Evolutionary conservation across 139 green algal genomes (phyloP), one percentile per base, ranked within the genome.

Genomic region (Ulvella scutata): DNA sequence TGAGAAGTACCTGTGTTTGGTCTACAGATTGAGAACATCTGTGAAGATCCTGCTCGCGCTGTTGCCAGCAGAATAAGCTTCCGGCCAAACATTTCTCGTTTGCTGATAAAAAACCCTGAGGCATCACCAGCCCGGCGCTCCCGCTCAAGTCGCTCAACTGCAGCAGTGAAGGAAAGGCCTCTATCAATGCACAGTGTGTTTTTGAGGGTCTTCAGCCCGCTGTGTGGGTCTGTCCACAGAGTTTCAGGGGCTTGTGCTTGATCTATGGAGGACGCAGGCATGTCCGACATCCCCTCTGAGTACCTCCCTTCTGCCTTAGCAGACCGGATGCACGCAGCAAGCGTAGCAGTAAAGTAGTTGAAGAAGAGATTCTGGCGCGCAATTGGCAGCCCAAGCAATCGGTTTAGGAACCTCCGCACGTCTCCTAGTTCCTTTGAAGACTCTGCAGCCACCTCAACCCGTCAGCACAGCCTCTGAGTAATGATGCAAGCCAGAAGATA

Each of bases 341-440:
- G 79, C 6, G 81, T 86, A 10, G 78, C 75, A 0, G 75, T 61
- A 75, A 91, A 92, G 82, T 94, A 96, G 81, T 82, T 84, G 79
- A 96, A 96, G 37, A 96, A 80, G 62, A 94, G 80, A 75, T 92
- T 89, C 85, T 96, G 91, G 3, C 79, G 62, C 6, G 75, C 77
- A n/a, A 96, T 72, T 3, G 83, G 86, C 76, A 94, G 78, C 3
- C 82, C 85, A 80, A 96, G 86, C 74, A 96, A 81, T 28, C 91
- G 81, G 80, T 96, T 96, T 1, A 96, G 80, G 86, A 96, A 96
- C 26, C 84, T 82, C 17, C 82, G 78, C 62, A 94, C 90, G 67
- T 96, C 90, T 7, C 87, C 86, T 7, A 76, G 43, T 31, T 89
- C 82, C 61, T 86, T 88, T 37, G 51, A n/a, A 28, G 38, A 9